Percentiles rank a stretch among this genome's conserved stretches.
Evolutionary conservation across 345 rosid genomes (phyloP).

Genomic region (Corchorus capsularis): DNA sequence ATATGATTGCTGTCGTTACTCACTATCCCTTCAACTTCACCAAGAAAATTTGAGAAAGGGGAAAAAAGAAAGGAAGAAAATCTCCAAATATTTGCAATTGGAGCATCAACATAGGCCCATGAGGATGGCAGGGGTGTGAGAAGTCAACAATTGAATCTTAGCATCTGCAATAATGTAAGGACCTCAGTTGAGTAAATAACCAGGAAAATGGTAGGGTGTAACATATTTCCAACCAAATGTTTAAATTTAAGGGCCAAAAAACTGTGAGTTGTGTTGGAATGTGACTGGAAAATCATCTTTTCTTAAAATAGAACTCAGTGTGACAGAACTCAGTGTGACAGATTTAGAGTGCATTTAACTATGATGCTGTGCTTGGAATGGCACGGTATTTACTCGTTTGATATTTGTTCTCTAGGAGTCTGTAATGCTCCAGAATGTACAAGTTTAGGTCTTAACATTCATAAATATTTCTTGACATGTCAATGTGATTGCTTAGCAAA

Average conservation of each 20-base stretch:
- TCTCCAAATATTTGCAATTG: background rate
- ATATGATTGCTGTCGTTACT: background rate
- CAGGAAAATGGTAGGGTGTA: background rate
- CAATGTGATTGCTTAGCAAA: too few relatives aligned
- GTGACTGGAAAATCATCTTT: background rate
- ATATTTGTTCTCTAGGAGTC: background rate
- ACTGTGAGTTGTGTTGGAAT: background rate
- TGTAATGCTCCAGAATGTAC: constrained; percentile 17
- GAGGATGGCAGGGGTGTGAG: background rate
- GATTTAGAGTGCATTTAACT: background rate
- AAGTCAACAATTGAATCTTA: background rate
- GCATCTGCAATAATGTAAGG: background rate
- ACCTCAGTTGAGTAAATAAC: background rate
- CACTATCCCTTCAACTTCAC: background rate
- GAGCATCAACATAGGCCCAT: background rate
- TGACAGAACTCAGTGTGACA: too few relatives aligned
- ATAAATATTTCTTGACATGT: background rate
- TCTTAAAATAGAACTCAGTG: background rate
- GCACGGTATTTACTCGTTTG: background rate
- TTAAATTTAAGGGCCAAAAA: background rate
- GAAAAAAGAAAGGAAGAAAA: background rate
- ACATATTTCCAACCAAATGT: background rate
- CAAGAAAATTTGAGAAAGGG: background rate
- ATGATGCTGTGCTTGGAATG: background rate
- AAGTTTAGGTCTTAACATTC: constrained; percentile 10